Percentiles rank a stretch among this genome's conserved stretches.
phyloP scores from a whole-genome alignment of 345 rosid genomes.

The Xanthoceras sorbifolium region DNA sequence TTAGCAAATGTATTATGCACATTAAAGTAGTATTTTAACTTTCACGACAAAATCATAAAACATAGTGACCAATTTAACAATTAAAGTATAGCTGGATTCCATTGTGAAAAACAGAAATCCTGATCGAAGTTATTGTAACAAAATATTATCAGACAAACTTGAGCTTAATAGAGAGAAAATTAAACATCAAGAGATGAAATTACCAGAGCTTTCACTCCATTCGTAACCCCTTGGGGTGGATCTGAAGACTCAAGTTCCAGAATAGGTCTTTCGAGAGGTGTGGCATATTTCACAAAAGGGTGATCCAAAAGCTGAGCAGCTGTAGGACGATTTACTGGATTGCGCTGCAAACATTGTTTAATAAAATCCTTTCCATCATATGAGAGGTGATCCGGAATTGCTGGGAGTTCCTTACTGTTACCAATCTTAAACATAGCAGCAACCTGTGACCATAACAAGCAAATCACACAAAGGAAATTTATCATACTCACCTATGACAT shows the following conservation, averaged over 20 bases:
- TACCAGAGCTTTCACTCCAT: constrained; percentile 49
- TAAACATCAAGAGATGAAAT: constrained; percentile 16
- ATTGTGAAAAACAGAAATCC: background rate
- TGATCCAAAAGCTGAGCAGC: constrained; percentile 62
- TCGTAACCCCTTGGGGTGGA: constrained; percentile 28
- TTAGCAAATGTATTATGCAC: background rate
- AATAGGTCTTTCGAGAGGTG: constrained; percentile 57
- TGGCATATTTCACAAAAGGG: constrained; percentile 56
- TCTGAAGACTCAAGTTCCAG: constrained; percentile 41
- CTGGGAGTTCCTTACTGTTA: constrained; percentile 74
- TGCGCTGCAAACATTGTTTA: constrained; percentile 59
- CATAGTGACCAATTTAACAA: background rate
- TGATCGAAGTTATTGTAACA: background rate
- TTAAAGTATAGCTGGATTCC: background rate
- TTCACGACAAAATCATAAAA: background rate
- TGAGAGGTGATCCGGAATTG: constrained; percentile 67
- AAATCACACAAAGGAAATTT: constrained; percentile 1
- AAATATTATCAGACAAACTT: background rate
- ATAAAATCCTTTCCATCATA: constrained; percentile 72
- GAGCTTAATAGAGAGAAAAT: background rate
- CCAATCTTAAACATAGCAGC: constrained; percentile 86
- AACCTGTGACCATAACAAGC: constrained; percentile 35
- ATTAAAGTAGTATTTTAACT: background rate
- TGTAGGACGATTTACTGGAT: constrained; percentile 59
- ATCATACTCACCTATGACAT: background rate